Percentiles rank a stretch among this genome's conserved stretches.
Conservation (phyloP, 2,329 filamentous ascomycete species). For the Colletotrichum chrysophilum region DNA sequence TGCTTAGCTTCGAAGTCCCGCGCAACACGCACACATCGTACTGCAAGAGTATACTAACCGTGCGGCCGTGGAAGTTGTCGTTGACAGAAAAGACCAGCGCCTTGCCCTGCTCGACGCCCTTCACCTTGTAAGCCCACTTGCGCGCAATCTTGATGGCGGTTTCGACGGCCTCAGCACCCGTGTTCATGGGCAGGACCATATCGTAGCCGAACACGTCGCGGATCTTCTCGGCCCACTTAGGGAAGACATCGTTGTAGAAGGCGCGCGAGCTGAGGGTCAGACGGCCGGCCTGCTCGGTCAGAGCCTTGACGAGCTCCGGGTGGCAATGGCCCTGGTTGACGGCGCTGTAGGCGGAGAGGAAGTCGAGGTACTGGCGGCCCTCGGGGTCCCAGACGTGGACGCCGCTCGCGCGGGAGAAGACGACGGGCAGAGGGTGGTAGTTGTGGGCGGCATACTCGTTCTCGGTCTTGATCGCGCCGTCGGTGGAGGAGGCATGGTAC, state of each 20-base stretch:
- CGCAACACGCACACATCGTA: not conserved
- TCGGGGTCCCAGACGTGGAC: constrained; percentile 97
- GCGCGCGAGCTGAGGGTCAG: constrained; percentile 92
- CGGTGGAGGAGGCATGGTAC: constrained; percentile 80
- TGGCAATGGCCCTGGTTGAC: constrained; percentile 99
- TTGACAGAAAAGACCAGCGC: constrained; percentile 83
- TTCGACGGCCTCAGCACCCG: constrained; percentile 94
- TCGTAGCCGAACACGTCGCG: constrained; percentile 91
- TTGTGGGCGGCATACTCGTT: constrained; percentile 92
- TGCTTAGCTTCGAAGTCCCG: not conserved
- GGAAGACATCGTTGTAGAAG: constrained; percentile 99
- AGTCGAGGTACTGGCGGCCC: constrained; percentile 94
- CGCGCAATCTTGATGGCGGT: constrained; percentile 94
- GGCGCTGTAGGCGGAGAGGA: constrained; percentile 96
- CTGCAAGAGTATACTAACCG: constrained; percentile 61
- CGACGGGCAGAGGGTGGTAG: constrained; percentile 95
- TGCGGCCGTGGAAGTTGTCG: constrained; percentile 97
- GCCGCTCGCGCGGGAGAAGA: constrained; percentile 85
- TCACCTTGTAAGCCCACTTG: constrained; percentile 98
- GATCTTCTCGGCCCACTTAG: constrained; percentile 91
- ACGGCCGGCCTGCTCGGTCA: constrained; percentile 87
- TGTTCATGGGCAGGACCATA: constrained; percentile 99
- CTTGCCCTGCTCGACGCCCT: constrained; percentile 84
- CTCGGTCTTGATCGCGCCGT: constrained; percentile 81
- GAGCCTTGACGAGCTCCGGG: constrained; percentile 89